Evolutionary conservation across 192 early-diverging fungal species (phyloP), one percentile per base, ranked within the genome.

Genomic region (Rhizophagus sp.): DNA sequence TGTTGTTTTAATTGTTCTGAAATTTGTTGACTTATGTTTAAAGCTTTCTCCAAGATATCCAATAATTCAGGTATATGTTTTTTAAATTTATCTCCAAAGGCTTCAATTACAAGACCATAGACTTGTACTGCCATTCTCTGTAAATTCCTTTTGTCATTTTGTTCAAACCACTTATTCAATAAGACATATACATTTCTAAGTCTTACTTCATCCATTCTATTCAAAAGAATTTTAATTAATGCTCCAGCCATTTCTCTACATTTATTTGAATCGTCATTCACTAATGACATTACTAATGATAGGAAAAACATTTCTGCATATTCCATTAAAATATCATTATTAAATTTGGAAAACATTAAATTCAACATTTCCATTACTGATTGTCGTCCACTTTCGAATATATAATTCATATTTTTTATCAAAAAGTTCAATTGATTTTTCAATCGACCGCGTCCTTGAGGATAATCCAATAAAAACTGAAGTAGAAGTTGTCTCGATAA

Each of bases 401-500:
- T 92, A 81, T 98, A 99, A 63, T 90, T 86, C 61, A 97, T 88
- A 84, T 99, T 98, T 81, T 96, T 93, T 69, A 96, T 87, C 75
- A 99, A 83, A 82, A 95, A 97, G 75, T 86, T 89, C 89, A 99
- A 94, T 78, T 95, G 93, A 79, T 93, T 96, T 75, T 88, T 85
- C 27, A 99, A 84, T 67, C 96, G 88, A 3, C 87, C 87, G 61
- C 90, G 88, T 52, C 97, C 95, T 82, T 97, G 93, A 50, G 98
- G 98, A 84, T 99, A 99, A 79, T 98, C 94, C 82, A 99, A 87
- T 75, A 99, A 85, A 88, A 99, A 99, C 76, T 94, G 93, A 77
- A 97, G 90, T 81, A 92, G 92, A 5, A 92, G 89, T 49, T 90
- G 86, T 10, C 97, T 93, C 69, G 95, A 97, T 62, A 94, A 86